Evolutionary conservation across 75 land plant genomes (phyloP).

Genomic region (Picea glauca): DNA sequence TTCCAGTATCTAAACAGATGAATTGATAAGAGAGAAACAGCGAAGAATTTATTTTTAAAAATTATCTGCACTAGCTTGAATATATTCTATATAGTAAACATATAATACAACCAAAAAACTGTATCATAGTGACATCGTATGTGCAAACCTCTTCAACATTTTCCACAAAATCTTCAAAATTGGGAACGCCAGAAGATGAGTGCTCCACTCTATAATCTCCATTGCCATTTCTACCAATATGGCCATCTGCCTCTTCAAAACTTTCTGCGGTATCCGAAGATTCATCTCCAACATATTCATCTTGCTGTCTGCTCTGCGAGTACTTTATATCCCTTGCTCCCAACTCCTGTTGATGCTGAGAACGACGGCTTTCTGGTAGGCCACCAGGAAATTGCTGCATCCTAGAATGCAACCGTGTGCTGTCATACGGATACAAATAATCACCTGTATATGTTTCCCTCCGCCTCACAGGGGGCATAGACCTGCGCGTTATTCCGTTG

Average conservation of each 20-base stretch:
- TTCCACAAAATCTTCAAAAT: not conserved
- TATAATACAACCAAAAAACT: not conserved
- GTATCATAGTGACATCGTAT: not conserved
- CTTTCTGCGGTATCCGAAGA: slow-evolving; percentile 38
- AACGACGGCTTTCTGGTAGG: not conserved
- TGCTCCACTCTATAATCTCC: not conserved
- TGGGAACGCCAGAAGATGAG: not conserved
- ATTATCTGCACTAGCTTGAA: not conserved
- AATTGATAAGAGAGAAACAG: not conserved
- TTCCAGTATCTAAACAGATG: not conserved
- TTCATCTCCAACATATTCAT: slow-evolving; percentile 32
- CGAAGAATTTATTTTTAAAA: not conserved
- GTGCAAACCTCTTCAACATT: not conserved
- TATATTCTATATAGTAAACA: not conserved
- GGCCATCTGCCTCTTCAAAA: slow-evolving; percentile 10
- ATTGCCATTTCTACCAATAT: not conserved
- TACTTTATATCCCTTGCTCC: slow-evolving; percentile 11
- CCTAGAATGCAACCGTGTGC: slow-evolving; percentile 33
- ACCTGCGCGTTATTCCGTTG: slow-evolving; percentile 1
- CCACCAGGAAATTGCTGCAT: not conserved
- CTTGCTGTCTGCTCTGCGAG: slow-evolving; percentile 1
- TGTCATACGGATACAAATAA: slow-evolving; percentile 25
- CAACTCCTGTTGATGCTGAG: slow-evolving; percentile 4
- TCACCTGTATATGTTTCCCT: slow-evolving; percentile 28
- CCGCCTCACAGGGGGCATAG: slow-evolving; percentile 8